A percentile compares a stretch with the other conserved stretches of the same genome.
Evolutionary conservation across 768 basidiomycete genomes (phyloP).

Genomic region (Neoboletus subvelutipes): DNA sequence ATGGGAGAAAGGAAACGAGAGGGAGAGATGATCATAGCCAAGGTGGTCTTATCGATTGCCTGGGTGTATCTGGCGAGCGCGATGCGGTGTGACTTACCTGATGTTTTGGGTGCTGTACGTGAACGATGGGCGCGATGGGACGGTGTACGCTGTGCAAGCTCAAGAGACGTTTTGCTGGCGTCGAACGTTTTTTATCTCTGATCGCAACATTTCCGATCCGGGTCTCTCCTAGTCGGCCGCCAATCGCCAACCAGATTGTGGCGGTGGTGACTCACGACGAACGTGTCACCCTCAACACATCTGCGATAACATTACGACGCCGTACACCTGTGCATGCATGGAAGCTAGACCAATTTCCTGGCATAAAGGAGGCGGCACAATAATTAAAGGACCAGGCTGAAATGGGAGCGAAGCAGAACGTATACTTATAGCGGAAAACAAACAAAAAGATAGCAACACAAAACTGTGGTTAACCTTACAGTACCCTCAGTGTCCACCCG

Average conservation of each 20-base stretch:
- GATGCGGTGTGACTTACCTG: conserved; percentile 22
- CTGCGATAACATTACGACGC: conserved; percentile 27
- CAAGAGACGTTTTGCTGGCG: neutral
- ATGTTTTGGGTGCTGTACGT: conserved; percentile 11
- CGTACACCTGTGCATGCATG: conserved; percentile 10
- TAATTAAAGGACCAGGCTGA: conserved; percentile 7
- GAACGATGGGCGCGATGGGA: conserved; percentile 8
- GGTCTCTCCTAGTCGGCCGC: neutral
- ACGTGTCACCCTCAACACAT: conserved; percentile 21
- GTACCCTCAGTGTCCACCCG: conserved; percentile 78
- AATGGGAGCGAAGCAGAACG: conserved; percentile 19
- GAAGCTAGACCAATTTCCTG: conserved; percentile 11
- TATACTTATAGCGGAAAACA: conserved; percentile 31
- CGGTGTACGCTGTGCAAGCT: neutral
- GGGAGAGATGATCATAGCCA: conserved; percentile 7
- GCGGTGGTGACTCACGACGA: conserved; percentile 17
- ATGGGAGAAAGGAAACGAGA: conserved; percentile 15
- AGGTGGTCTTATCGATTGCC: conserved; percentile 18
- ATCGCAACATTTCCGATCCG: neutral
- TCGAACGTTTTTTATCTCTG: conserved; percentile 16
- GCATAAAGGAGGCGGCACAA: neutral
- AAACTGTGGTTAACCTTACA: conserved; percentile 44
- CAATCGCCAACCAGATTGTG: conserved; percentile 10
- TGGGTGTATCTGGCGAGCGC: conserved; percentile 1
- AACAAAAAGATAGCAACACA: conserved; percentile 27